A percentile compares a stretch with the other conserved stretches of the same genome.
These are phyloP conservation scores for Diaporthe australafricana DNA, from an alignment of 2,329 filamentous ascomycete genomes.

Conservation along the genomic window DNA sequence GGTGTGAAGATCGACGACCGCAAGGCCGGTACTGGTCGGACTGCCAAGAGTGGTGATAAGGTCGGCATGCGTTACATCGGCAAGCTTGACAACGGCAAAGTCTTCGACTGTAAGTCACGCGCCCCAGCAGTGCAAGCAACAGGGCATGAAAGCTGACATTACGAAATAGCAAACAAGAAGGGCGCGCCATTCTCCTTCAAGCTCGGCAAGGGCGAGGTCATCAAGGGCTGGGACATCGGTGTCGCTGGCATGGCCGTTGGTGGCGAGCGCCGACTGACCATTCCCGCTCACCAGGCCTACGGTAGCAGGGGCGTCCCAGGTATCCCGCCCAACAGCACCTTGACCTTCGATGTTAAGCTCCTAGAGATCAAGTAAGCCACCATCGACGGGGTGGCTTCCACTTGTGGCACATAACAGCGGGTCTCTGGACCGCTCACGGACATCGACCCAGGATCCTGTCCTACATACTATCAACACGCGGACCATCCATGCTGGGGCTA, in stretches of 20 bases:
- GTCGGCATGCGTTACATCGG: conserved; percentile 98
- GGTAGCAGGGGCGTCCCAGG: conserved; percentile 85
- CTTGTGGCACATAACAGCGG: neutral
- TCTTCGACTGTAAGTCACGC: conserved; percentile 83
- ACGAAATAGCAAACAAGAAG: conserved; percentile 88
- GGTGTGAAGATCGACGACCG: conserved; percentile 96
- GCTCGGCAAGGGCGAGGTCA: conserved; percentile 93
- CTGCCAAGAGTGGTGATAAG: conserved; percentile 89
- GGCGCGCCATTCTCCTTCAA: conserved; percentile 98
- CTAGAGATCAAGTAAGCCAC: conserved; percentile 80
- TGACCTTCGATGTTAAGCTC: conserved; percentile 93
- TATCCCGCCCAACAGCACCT: conserved; percentile 90
- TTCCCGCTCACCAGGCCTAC: conserved; percentile 89
- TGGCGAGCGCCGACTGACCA: conserved; percentile 91
- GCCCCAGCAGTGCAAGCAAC: neutral
- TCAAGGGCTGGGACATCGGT: conserved; percentile 99
- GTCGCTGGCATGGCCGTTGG: conserved; percentile 92
- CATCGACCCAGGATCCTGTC: neutral
- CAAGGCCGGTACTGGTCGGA: conserved; percentile 86
- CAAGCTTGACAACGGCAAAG: conserved; percentile 93
- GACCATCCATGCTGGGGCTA: neutral
- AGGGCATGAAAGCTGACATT: conserved; percentile 37
- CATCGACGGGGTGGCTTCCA: neutral
- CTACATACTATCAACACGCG: conserved; percentile 6
- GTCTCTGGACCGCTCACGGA: neutral